phyloP scores from a whole-genome alignment of 2,329 filamentous ascomycete genomes.

The Fusarium brachygibbosum region DNA sequence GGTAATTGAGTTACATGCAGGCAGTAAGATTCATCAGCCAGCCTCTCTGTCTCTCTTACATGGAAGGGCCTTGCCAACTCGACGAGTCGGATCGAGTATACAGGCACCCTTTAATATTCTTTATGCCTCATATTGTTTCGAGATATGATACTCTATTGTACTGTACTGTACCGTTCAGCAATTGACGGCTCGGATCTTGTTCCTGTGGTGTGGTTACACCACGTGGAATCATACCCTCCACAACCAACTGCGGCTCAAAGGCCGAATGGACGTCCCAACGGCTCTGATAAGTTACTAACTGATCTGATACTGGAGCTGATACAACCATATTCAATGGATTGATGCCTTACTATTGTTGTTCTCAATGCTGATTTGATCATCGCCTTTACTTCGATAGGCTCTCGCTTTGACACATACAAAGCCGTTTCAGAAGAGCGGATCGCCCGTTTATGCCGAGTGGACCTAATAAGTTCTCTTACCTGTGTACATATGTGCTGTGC shows the following conservation, averaged over 20 bases:
- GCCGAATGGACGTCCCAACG: slow-evolving; percentile 34
- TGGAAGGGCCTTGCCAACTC: slow-evolving; percentile 8
- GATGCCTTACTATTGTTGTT: slow-evolving; percentile 14
- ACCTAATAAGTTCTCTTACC: slow-evolving; percentile 34
- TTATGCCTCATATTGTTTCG: not conserved
- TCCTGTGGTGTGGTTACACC: slow-evolving; percentile 45
- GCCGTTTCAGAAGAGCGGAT: slow-evolving; percentile 36
- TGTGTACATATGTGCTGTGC: slow-evolving; percentile 3
- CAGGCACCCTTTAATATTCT: slow-evolving; percentile 17
- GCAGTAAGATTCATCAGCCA: slow-evolving; percentile 12
- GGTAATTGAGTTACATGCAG: not conserved
- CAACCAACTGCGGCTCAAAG: slow-evolving; percentile 37
- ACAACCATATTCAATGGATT: slow-evolving; percentile 29
- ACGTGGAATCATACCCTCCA: slow-evolving; percentile 44
- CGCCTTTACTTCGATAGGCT: slow-evolving; percentile 39
- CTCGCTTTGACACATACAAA: slow-evolving; percentile 37
- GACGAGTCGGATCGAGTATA: slow-evolving; percentile 2
- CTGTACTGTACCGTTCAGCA: not conserved
- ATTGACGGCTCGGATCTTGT: slow-evolving; percentile 16
- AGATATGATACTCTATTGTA: not conserved
- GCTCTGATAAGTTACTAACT: not conserved
- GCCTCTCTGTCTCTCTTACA: slow-evolving; percentile 15
- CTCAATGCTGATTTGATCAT: slow-evolving; percentile 20
- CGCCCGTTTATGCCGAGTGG: slow-evolving; percentile 29
- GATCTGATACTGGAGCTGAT: slow-evolving; percentile 12